These are phyloP conservation scores for Pleurotus tuoliensis DNA, from an alignment of 768 basidiomycete species.

Conservation along the genomic window DNA sequence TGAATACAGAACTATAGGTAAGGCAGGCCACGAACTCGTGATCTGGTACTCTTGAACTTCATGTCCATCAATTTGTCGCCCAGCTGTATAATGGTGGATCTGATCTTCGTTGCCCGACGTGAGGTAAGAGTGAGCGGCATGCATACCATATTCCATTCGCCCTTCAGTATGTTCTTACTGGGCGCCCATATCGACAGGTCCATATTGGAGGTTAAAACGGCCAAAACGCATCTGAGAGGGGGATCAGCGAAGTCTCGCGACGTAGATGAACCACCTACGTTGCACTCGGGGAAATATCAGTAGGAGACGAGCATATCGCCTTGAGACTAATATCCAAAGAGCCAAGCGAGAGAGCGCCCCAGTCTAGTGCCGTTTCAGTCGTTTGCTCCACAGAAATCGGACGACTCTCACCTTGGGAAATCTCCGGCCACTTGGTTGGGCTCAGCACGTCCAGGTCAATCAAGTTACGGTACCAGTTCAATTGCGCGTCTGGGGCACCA, in stretches of 20 bases:
- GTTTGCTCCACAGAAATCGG: not conserved
- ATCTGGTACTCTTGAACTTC: conserved; percentile 41
- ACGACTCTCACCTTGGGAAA: conserved; percentile 38
- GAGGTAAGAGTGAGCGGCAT: conserved; percentile 8
- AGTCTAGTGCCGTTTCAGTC: conserved; percentile 37
- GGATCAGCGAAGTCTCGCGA: not conserved
- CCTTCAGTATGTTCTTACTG: conserved; percentile 62
- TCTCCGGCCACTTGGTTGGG: conserved; percentile 42
- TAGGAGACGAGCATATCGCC: conserved; percentile 64
- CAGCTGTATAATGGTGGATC: not conserved
- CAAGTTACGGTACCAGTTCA: conserved; percentile 74
- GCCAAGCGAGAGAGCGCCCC: conserved; percentile 65
- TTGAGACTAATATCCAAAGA: conserved; percentile 66
- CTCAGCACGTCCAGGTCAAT: conserved; percentile 52
- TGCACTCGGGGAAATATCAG: conserved; percentile 51
- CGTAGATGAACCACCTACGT: conserved; percentile 39
- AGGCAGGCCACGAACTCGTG: conserved; percentile 34
- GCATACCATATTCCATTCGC: conserved; percentile 65
- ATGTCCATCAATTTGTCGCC: not conserved
- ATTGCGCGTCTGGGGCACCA: conserved; percentile 24
- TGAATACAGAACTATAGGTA: not conserved
- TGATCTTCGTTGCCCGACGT: conserved; percentile 17
- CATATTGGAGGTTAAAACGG: conserved; percentile 69
- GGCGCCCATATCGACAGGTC: conserved; percentile 70
- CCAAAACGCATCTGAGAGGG: conserved; percentile 56